phyloP scores from a whole-genome alignment of 306 rosid genomes.

The Heteromeles arbutifolia region DNA sequence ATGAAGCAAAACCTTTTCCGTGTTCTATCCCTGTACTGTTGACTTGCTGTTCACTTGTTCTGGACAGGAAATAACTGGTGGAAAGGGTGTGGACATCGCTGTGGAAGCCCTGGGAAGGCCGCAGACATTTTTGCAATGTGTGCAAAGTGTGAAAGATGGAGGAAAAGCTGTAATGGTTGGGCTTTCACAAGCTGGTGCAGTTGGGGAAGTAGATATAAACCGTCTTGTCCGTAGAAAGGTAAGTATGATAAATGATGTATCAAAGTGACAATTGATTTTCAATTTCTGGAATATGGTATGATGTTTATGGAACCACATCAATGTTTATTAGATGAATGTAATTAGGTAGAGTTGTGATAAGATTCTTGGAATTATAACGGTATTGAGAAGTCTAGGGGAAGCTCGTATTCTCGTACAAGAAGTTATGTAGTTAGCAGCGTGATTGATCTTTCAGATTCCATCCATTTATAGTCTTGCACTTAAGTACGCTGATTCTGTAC shows the following conservation, averaged over 20 bases:
- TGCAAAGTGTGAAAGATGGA: conserved; percentile 81
- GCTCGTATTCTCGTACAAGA: neutral
- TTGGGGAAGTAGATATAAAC: conserved; percentile 87
- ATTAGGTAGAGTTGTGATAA: neutral
- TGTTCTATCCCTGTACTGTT: neutral
- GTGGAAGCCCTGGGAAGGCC: conserved; percentile 94
- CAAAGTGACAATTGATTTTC: neutral
- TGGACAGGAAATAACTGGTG: conserved; percentile 85
- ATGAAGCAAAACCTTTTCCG: neutral
- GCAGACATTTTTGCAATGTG: conserved; percentile 78
- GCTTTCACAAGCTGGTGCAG: conserved; percentile 61
- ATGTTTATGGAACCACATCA: neutral
- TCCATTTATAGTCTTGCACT: neutral
- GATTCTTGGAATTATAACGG: neutral
- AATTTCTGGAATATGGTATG: neutral
- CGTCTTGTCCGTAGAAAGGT: conserved; percentile 95
- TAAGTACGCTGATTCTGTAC: too few relatives aligned
- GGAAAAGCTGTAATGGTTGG: conserved; percentile 98
- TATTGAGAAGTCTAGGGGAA: neutral
- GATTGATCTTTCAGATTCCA: neutral
- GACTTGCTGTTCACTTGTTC: conserved; percentile 4
- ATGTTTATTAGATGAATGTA: neutral
- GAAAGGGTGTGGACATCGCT: conserved; percentile 87
- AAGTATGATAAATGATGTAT: neutral
- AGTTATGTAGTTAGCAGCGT: neutral